Evolutionary conservation across 768 basidiomycete genomes (phyloP).

Genomic region (Suillus cothurnatus): DNA sequence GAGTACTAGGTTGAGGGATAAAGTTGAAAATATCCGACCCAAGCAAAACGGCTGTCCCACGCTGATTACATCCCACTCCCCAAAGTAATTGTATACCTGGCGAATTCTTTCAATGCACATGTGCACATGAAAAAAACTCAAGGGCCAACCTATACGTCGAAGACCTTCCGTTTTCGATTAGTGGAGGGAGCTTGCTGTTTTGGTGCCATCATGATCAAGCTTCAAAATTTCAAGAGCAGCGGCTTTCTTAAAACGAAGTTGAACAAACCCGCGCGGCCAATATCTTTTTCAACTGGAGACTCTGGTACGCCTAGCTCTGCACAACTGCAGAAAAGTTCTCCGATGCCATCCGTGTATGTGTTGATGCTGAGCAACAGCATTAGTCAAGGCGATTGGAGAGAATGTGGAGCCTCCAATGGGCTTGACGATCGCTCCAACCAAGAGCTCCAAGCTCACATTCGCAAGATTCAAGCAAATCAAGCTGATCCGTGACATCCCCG

Average conservation of each 20-base stretch:
- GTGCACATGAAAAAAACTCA: constrained; percentile 73
- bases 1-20: background rate
- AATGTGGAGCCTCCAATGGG: constrained; percentile 64
- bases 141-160: constrained; percentile 84
- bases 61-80: background rate
- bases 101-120: constrained; percentile 66
- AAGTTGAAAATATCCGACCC: background rate
- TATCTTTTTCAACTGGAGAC: constrained; percentile 69
- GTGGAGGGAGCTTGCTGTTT: constrained; percentile 63
- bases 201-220: constrained; percentile 51
- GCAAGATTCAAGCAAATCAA: constrained; percentile 8
- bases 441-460: constrained; percentile 39
- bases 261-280: constrained; percentile 74
- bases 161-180: constrained; percentile 68
- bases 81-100: constrained; percentile 82
- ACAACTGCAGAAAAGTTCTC: constrained; percentile 67
- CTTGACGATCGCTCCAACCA: constrained; percentile 76
- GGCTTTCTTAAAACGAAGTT: constrained; percentile 80
- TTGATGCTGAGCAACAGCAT: constrained; percentile 53
- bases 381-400: constrained; percentile 68
- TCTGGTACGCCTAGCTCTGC: constrained; percentile 35
- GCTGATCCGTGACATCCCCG: constrained; percentile 12
- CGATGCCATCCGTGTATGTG: constrained; percentile 78
- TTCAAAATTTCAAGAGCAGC: constrained; percentile 49
- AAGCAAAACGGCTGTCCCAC: background rate